A percentile compares a stretch with the other conserved stretches of the same genome.
Evolutionary conservation across 768 basidiomycete species (phyloP).

Genomic region (Mrakia gelida): DNA sequence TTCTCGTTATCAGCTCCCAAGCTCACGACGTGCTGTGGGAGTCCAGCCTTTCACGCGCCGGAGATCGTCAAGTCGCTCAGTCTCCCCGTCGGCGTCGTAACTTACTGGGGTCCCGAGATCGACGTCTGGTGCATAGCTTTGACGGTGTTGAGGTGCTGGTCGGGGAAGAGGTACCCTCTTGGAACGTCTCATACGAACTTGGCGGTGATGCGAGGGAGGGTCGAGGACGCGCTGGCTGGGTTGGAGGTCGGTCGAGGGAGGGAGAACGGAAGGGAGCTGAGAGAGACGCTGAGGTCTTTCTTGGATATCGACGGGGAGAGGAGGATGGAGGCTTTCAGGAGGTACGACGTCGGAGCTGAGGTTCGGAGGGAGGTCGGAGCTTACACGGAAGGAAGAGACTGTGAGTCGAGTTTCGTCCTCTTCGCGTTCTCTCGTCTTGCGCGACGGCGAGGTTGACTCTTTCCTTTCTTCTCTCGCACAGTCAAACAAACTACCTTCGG

Average conservation of each 20-base stretch:
- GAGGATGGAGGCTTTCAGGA: constrained; percentile 43
- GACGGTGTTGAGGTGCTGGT: constrained; percentile 45
- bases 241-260: constrained; percentile 33
- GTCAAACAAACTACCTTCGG: constrained; percentile 48
- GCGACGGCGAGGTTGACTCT: not conserved
- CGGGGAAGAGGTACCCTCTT: constrained; percentile 46
- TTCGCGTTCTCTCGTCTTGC: not conserved
- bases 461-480: not conserved
- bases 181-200: constrained; percentile 45
- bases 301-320: constrained; percentile 44
- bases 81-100: constrained; percentile 44
- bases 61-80: constrained; percentile 46
- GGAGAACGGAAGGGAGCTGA: constrained; percentile 38
- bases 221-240: constrained; percentile 41
- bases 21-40: constrained; percentile 48
- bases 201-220: constrained; percentile 43
- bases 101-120: constrained; percentile 46
- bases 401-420: constrained; percentile 5
- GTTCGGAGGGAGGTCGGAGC: constrained; percentile 22
- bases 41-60: constrained; percentile 42
- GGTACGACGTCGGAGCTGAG: constrained; percentile 39
- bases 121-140: constrained; percentile 50
- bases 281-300: constrained; percentile 41
- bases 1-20: constrained; percentile 45
- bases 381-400: constrained; percentile 26